Evolutionary conservation across 306 rosid genomes (phyloP).

Genomic region (Rosa chinensis): DNA sequence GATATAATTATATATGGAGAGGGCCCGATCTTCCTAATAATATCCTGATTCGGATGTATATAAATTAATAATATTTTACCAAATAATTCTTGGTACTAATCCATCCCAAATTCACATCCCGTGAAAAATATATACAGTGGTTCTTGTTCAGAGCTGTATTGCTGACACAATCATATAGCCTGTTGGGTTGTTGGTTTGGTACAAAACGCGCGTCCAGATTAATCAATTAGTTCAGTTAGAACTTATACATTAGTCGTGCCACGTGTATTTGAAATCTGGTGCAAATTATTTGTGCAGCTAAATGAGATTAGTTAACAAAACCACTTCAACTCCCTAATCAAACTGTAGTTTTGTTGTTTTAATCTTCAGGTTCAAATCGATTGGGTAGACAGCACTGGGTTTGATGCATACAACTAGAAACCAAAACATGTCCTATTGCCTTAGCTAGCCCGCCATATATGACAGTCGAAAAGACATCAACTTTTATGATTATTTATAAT

Average conservation of each 20-base stretch:
- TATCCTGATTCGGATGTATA: background rate
- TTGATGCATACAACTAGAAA: constrained; percentile 12
- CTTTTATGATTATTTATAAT: background rate
- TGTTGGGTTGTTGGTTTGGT: background rate
- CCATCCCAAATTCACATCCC: background rate
- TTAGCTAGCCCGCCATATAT: background rate
- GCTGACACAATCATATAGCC: constrained; percentile 8
- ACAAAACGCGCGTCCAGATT: background rate
- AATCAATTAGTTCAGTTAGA: background rate
- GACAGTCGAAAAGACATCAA: background rate
- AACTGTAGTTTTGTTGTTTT: background rate
- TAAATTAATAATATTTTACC: background rate
- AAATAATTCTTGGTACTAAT: background rate
- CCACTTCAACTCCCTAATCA: background rate
- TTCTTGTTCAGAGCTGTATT: background rate
- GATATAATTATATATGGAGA: background rate
- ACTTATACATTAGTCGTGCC: background rate
- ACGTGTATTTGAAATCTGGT: background rate
- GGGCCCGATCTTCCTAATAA: constrained; percentile 30
- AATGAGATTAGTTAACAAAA: background rate
- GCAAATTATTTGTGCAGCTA: background rate
- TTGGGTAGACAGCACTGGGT: constrained; percentile 12
- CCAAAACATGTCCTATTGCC: background rate
- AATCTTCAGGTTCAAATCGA: background rate
- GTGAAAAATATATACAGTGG: no score